These are phyloP conservation scores for Aspergillus carbonarius DNA, from an alignment of 2,329 filamentous ascomycete genomes.

Conservation along the genomic window DNA sequence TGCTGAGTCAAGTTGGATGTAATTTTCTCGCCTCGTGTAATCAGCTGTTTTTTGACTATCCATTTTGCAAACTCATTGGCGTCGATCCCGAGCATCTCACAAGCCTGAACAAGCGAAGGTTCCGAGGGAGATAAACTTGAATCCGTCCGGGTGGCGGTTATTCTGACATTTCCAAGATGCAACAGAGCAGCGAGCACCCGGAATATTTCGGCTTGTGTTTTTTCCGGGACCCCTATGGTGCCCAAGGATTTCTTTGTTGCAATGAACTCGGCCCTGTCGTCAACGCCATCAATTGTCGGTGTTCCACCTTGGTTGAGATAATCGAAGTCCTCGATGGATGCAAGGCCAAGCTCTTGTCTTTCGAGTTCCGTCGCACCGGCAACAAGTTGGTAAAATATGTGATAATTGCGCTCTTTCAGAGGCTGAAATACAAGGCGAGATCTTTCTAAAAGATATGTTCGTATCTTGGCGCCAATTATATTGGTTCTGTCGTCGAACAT, in stretches of 20 bases:
- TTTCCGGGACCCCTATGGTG: slow-evolving; percentile 77
- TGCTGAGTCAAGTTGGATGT: slow-evolving; percentile 91
- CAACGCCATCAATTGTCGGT: slow-evolving; percentile 87
- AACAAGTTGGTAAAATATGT: slow-evolving; percentile 97
- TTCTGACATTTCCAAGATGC: slow-evolving; percentile 95
- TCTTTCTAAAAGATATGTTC: slow-evolving; percentile 91
- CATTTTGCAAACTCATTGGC: slow-evolving; percentile 86
- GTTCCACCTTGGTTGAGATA: slow-evolving; percentile 95
- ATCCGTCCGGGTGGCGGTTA: slow-evolving; percentile 83
- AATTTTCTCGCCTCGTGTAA: slow-evolving; percentile 96
- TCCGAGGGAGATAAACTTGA: slow-evolving; percentile 79
- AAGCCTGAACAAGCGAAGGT: slow-evolving; percentile 77
- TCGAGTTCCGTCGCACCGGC: slow-evolving; percentile 86
- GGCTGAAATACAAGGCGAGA: slow-evolving; percentile 97
- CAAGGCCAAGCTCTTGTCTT: slow-evolving; percentile 73
- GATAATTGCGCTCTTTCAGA: slow-evolving; percentile 96
- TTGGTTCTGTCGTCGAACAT: slow-evolving; percentile 96
- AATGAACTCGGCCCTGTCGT: slow-evolving; percentile 91
- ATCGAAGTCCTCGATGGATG: slow-evolving; percentile 86
- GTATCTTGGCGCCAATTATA: slow-evolving; percentile 96
- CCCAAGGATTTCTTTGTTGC: slow-evolving; percentile 82
- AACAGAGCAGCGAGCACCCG: slow-evolving; percentile 84
- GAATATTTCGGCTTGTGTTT: slow-evolving; percentile 82
- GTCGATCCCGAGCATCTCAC: slow-evolving; percentile 83
- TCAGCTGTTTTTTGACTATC: slow-evolving; percentile 98